Evolutionary conservation across 768 basidiomycete genomes (phyloP).

Genomic region (Lyophyllum decastes): DNA sequence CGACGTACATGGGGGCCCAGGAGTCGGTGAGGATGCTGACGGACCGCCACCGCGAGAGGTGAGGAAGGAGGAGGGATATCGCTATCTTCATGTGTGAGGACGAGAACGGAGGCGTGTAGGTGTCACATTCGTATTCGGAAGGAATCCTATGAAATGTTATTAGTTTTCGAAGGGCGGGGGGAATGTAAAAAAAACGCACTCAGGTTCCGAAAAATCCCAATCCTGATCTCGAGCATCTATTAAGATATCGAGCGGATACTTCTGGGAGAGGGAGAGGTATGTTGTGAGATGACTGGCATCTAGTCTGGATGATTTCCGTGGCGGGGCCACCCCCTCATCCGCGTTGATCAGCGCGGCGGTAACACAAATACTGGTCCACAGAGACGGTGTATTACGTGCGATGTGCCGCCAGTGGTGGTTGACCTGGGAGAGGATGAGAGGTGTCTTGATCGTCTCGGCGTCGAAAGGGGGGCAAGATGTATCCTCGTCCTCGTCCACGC

Average conservation of each 20-base stretch:
- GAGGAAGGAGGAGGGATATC: slow-evolving; percentile 50
- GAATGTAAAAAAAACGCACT: slow-evolving; percentile 31
- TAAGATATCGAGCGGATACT: slow-evolving; percentile 52
- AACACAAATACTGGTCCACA: slow-evolving; percentile 60
- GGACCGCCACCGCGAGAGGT: slow-evolving; percentile 53
- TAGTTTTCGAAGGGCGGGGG: not conserved
- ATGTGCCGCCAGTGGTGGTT: slow-evolving; percentile 54
- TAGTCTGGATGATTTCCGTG: slow-evolving; percentile 15
- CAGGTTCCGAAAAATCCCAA: slow-evolving; percentile 57
- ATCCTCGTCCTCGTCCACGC: slow-evolving; percentile 21
- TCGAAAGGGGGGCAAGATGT: slow-evolving; percentile 31
- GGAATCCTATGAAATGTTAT: slow-evolving; percentile 24
- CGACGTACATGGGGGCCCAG: slow-evolving; percentile 59
- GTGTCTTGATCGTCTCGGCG: slow-evolving; percentile 41
- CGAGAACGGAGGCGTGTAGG: slow-evolving; percentile 39
- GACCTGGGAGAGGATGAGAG: slow-evolving; percentile 49
- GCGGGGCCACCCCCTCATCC: slow-evolving; percentile 2
- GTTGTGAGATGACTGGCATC: slow-evolving; percentile 39
- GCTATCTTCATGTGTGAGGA: slow-evolving; percentile 45
- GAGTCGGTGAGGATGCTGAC: slow-evolving; percentile 55
- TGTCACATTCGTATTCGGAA: slow-evolving; percentile 22
- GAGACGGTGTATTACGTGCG: slow-evolving; percentile 44
- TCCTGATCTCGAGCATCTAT: slow-evolving; percentile 60
- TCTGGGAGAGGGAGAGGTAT: slow-evolving; percentile 48
- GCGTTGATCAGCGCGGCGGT: slow-evolving; percentile 37